phyloP scores from a whole-genome alignment of 306 rosid genomes.

The Cucurbita maxima region DNA sequence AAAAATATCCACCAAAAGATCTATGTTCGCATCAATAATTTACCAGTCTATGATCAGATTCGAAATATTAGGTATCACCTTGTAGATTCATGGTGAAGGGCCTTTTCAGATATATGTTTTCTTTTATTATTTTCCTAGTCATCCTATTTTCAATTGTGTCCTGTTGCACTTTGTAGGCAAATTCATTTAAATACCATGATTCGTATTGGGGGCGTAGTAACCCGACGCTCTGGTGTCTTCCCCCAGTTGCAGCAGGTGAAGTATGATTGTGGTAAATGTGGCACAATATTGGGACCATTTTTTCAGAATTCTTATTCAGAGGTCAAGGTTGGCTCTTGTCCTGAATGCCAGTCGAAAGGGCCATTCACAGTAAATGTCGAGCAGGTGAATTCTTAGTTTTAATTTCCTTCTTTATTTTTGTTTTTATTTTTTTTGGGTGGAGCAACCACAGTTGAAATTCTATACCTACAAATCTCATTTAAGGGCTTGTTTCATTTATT shows the following conservation, averaged over 20 bases:
- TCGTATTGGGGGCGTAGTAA: conserved; percentile 97
- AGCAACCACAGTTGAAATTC: not conserved
- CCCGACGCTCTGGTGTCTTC: conserved; percentile 93
- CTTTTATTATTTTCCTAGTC: not conserved
- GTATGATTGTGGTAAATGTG: conserved; percentile 92
- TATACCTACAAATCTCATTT: not conserved
- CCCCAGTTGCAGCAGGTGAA: conserved; percentile 98
- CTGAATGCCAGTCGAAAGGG: conserved; percentile 94
- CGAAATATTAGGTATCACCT: conserved; percentile 82
- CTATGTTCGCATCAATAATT: conserved; percentile 74
- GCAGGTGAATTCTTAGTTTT: conserved; percentile 40
- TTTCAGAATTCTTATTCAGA: conserved; percentile 95
- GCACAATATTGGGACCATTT: conserved; percentile 79
- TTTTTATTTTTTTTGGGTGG: not conserved
- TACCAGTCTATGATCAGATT: conserved; percentile 93
- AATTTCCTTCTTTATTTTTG: not conserved
- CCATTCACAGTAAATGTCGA: conserved; percentile 87
- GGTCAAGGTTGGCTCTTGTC: conserved; percentile 96
- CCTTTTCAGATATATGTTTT: not conserved
- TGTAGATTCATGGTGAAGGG: not conserved
- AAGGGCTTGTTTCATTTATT: not conserved
- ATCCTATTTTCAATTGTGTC: not conserved
- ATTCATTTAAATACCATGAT: conserved; percentile 97
- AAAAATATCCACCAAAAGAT: conserved; percentile 73
- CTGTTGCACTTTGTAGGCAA: conserved; percentile 42